Evolutionary conservation across 176 grass and related monocot genomes (phyloP), one percentile per base, ranked within the genome.

Genomic region (Oryza coarctata): DNA sequence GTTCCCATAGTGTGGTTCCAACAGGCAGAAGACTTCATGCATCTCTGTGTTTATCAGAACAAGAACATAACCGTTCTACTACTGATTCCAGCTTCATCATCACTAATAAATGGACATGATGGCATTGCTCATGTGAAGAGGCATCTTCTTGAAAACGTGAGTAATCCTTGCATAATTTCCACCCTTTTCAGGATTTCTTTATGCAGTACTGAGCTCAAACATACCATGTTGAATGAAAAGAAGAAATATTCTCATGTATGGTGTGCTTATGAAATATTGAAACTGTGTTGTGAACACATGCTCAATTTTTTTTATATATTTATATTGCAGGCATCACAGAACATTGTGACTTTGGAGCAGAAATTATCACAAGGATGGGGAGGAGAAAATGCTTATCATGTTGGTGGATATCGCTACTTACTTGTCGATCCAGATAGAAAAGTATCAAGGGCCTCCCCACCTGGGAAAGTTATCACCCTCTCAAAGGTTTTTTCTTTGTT

Each of bases 351-450:
- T 70, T 73, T 99, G 18, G 97, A 99, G 77, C 90, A 92, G 78
- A 99, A 94, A 94, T 44, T 99, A 86, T 65, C 93, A 32, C 85
- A 87, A 80, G 93, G 97, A 55, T 99, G 91, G 93, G 97, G 91
- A 73, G 97, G 97, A 79, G 97, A 96, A 82, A 99, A 96, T 90
- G 93, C 97, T 30, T 96, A 95, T 74, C 93, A 99, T 88, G 97
- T 99, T 40, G 83, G 65, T 87, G 97, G 97, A 69, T 92, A 96
- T 89, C 91, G 93, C 27, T 99, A 96, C 70, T 84, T 99, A 71
- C 69, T 99, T 3, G 67, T 95, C 70, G 93, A 99, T 75, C 79
- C 65, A 7, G 87, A 95, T 49, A 92, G 80, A 73, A 93, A 82
- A 66, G 83, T 92, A 66, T 99, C 97, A 88, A 96, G 97, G 87